Conservation (phyloP, 2,329 filamentous ascomycete genomes). For the Nemania bipapillata region DNA sequence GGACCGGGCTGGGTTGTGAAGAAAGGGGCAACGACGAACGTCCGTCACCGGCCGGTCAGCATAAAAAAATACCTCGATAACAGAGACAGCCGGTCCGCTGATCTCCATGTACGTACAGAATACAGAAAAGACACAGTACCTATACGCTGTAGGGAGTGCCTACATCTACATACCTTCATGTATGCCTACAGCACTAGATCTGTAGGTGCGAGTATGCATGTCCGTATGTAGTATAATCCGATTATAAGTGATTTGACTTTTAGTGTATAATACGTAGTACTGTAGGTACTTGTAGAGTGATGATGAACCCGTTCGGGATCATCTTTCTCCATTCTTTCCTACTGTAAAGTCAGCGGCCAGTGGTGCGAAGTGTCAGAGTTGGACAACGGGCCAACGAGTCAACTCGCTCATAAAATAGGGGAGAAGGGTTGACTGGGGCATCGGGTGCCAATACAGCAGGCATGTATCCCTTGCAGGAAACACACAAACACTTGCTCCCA, state of each 20-base stretch:
- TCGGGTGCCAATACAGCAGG: slow-evolving; percentile 28
- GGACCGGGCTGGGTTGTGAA: slow-evolving; percentile 19
- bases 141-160: neutral
- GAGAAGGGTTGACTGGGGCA: slow-evolving; percentile 33
- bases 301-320: slow-evolving; percentile 11
- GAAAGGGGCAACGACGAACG: slow-evolving; percentile 33
- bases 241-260: slow-evolving; percentile 1
- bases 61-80: slow-evolving; percentile 20
- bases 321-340: slow-evolving; percentile 28
- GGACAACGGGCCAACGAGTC: slow-evolving; percentile 19
- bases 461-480: slow-evolving; percentile 31
- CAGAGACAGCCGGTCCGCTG: slow-evolving; percentile 8
- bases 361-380: slow-evolving; percentile 28
- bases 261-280: too few relatives aligned
- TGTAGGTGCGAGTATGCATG: neutral
- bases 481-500: slow-evolving; percentile 26
- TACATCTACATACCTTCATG: too few relatives aligned
- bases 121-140: neutral
- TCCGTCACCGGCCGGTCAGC: slow-evolving; percentile 30
- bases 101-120: too few relatives aligned
- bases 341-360: slow-evolving; percentile 16
- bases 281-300: slow-evolving; percentile 16
- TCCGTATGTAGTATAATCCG: slow-evolving; percentile 1
- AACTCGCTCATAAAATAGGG: slow-evolving; percentile 35
- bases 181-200: too few relatives aligned